These are phyloP conservation scores for Talaromyces funiculosus DNA, from an alignment of 2,329 filamentous ascomycete species.

Conservation along the genomic window DNA sequence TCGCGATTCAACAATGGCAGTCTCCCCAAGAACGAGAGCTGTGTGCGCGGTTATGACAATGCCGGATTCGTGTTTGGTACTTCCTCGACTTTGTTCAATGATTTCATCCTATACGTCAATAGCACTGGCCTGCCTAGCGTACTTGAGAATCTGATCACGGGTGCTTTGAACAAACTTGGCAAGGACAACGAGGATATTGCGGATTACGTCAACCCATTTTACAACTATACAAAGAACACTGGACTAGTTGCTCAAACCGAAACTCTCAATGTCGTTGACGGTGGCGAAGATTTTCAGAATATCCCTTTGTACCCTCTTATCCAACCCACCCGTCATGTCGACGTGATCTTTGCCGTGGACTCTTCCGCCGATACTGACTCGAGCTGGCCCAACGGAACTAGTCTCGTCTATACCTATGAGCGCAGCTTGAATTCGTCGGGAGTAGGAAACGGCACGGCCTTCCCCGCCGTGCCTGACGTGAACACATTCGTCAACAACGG, in stretches of 20 bases:
- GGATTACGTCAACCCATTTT: constrained; percentile 74
- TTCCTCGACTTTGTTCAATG: constrained; percentile 78
- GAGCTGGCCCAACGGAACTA: constrained; percentile 71
- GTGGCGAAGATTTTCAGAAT: constrained; percentile 72
- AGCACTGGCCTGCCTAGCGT: constrained; percentile 44
- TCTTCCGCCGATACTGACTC: constrained; percentile 65
- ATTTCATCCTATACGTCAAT: constrained; percentile 63
- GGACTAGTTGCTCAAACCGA: constrained; percentile 52
- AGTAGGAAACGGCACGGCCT: constrained; percentile 62
- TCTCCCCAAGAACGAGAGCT: constrained; percentile 53
- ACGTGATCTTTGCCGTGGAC: constrained; percentile 77
- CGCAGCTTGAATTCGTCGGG: constrained; percentile 52
- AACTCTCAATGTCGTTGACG: constrained; percentile 68
- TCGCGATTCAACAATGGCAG: constrained; percentile 63
- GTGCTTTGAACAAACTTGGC: constrained; percentile 53
- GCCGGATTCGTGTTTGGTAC: constrained; percentile 81
- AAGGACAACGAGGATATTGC: constrained; percentile 65
- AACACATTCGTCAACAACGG: constrained; percentile 76
- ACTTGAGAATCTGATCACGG: constrained; percentile 48
- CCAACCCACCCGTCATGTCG: constrained; percentile 64
- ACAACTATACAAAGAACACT: constrained; percentile 53
- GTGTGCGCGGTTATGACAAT: constrained; percentile 77
- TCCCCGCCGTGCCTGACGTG: constrained; percentile 65
- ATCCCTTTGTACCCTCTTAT: constrained; percentile 73
- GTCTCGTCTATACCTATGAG: constrained; percentile 67